phyloP scores from a whole-genome alignment of 164 flowering plant genomes.

The Aristolochia californica region DNA sequence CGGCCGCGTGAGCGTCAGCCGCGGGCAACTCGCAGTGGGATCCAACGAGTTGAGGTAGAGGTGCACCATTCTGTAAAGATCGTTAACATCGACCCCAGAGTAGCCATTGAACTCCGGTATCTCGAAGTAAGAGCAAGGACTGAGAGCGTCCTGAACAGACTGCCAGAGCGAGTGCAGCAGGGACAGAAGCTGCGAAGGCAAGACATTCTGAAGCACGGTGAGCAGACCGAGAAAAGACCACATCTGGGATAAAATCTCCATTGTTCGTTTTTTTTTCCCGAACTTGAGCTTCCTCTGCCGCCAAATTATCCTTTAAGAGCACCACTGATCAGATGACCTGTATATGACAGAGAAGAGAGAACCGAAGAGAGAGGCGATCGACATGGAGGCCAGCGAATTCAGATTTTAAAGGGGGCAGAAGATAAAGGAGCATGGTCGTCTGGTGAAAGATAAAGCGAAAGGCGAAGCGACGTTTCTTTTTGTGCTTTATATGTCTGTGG shows the following conservation, averaged over 20 bases:
- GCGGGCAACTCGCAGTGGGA: constrained; percentile 33
- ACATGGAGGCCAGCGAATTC: neutral
- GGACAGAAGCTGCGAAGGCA: constrained; percentile 49
- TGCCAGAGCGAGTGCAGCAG: constrained; percentile 45
- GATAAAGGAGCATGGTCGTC: neutral
- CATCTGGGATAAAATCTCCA: constrained; percentile 57
- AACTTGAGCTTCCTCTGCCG: neutral
- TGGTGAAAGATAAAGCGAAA: constrained; percentile 14
- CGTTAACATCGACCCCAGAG: constrained; percentile 50
- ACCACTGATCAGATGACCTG: no score
- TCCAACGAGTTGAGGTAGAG: constrained; percentile 56
- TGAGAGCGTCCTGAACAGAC: constrained; percentile 43
- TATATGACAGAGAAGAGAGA: no score
- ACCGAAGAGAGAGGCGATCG: neutral
- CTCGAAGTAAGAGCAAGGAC: constrained; percentile 46
- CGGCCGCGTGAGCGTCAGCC: constrained; percentile 57
- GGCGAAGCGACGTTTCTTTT: constrained; percentile 10
- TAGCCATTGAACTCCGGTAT: constrained; percentile 64
- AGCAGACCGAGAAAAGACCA: constrained; percentile 64
- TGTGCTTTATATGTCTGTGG: neutral
- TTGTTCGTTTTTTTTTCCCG: no score
- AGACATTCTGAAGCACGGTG: constrained; percentile 54
- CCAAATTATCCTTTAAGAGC: no score
- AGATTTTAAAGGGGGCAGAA: neutral
- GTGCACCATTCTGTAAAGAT: constrained; percentile 54